phyloP scores from a whole-genome alignment of 73 alveolate genomes.

The Paramecium pentaurelia region DNA sequence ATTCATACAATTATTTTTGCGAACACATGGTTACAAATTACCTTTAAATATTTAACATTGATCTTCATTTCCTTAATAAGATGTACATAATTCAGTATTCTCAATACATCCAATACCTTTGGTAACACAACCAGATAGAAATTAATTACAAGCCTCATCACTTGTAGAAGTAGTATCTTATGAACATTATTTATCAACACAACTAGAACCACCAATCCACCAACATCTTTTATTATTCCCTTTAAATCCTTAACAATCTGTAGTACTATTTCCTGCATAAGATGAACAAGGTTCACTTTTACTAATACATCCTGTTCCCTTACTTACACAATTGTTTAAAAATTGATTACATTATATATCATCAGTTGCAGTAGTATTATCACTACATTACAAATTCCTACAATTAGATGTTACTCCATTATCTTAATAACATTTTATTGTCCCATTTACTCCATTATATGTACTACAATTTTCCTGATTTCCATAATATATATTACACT shows the following conservation, averaged over 20 bases:
- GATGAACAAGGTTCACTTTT: slow-evolving; percentile 9
- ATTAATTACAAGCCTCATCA: background rate
- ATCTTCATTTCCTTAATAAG: slow-evolving; percentile 12
- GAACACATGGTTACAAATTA: background rate
- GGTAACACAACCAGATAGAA: background rate
- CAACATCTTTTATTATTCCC: background rate
- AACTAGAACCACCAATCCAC: background rate
- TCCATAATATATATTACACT: background rate
- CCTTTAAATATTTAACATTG: background rate
- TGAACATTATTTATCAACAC: slow-evolving; percentile 35
- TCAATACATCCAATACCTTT: slow-evolving; percentile 16
- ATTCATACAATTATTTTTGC: background rate
- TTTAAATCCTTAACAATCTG: background rate
- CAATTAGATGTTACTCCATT: background rate
- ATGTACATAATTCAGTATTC: background rate
- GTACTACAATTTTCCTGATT: background rate
- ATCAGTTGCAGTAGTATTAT: background rate
- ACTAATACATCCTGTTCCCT: slow-evolving; percentile 30
- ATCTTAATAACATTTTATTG: background rate
- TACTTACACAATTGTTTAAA: background rate
- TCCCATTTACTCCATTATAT: background rate
- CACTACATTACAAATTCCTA: background rate
- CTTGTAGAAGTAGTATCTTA: background rate
- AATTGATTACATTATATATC: background rate
- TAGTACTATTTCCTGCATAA: background rate